A percentile compares a stretch with the other conserved stretches of the same genome.
These are phyloP conservation scores for Bretschneidera sinensis DNA, from an alignment of 345 rosid species.

Conservation along the genomic window DNA sequence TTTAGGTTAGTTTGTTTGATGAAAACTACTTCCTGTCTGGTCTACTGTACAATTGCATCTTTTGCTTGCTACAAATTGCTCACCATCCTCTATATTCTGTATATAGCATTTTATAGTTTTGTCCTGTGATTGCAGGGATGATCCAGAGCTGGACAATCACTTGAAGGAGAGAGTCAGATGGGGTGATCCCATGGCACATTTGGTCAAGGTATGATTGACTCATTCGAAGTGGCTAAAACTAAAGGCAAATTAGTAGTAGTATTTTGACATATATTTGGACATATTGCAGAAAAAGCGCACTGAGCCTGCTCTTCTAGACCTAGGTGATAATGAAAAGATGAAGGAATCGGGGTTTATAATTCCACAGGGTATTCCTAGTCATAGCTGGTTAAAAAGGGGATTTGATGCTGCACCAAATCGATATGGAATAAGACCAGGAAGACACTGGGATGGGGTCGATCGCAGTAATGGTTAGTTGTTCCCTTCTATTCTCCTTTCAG, in stretches of 20 bases:
- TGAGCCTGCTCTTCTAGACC: conserved; percentile 49
- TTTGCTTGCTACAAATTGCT: neutral
- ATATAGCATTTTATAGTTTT: conserved; percentile 9
- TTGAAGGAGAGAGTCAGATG: conserved; percentile 71
- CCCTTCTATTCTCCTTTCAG: neutral
- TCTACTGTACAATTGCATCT: neutral
- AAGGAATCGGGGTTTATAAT: conserved; percentile 81
- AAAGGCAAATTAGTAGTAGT: neutral
- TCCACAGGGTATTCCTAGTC: conserved; percentile 76
- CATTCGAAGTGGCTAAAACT: neutral
- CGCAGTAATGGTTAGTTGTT: conserved; percentile 79
- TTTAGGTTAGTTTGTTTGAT: no score
- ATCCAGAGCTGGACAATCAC: conserved; percentile 81
- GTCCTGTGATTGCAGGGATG: conserved; percentile 54
- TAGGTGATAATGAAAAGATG: conserved; percentile 89
- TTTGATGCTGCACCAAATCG: conserved; percentile 76
- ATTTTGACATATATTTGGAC: conserved; percentile 11
- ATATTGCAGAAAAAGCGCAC: conserved; percentile 51
- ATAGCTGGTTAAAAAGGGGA: conserved; percentile 84
- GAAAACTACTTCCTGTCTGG: no score
- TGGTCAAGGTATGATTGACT: conserved; percentile 63
- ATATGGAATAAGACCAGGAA: conserved; percentile 87
- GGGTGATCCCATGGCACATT: conserved; percentile 97
- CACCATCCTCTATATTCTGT: neutral
- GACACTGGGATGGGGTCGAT: conserved; percentile 98